These are phyloP conservation scores for Triticum urartu DNA, from an alignment of 176 grass and related monocot genomes.

Conservation along the genomic window DNA sequence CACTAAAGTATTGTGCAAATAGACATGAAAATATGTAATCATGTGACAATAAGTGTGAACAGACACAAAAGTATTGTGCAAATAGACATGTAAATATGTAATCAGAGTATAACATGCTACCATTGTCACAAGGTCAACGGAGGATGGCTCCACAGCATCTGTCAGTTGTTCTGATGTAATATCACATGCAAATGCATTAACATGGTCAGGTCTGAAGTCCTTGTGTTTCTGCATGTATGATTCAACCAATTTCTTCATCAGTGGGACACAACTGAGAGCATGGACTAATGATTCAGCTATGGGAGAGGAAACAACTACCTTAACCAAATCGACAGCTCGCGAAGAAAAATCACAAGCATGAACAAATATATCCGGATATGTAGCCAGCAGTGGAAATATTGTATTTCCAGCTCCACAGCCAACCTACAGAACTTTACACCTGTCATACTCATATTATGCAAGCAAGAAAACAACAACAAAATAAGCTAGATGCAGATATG, in stretches of 20 bases:
- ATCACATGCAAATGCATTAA: constrained; percentile 97
- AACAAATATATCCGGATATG: constrained; percentile 76
- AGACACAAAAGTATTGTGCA: not conserved
- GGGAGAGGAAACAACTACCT: constrained; percentile 44
- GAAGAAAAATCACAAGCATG: constrained; percentile 92
- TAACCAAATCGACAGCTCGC: constrained; percentile 80
- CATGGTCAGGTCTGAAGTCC: constrained; percentile 53
- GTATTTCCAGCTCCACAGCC: constrained; percentile 92
- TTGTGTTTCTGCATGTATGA: constrained; percentile 67
- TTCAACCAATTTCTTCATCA: constrained; percentile 12
- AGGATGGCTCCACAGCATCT: constrained; percentile 55
- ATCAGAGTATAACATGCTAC: constrained; percentile 45
- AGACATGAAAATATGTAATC: not conserved
- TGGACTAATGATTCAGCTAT: not conserved
- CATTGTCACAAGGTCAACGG: constrained; percentile 86
- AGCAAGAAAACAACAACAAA: constrained; percentile 17
- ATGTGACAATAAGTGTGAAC: not conserved
- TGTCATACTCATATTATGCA: constrained; percentile 19
- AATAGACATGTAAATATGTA: not conserved
- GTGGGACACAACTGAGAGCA: not conserved
- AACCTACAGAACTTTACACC: constrained; percentile 55
- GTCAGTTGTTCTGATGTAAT: constrained; percentile 60
- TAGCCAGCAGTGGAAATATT: constrained; percentile 74
- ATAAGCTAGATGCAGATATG: not conserved
- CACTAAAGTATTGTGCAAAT: not conserved